These are phyloP conservation scores for Rugonectria rugulosa DNA, from an alignment of 2,329 filamentous ascomycete species.

Conservation along the genomic window DNA sequence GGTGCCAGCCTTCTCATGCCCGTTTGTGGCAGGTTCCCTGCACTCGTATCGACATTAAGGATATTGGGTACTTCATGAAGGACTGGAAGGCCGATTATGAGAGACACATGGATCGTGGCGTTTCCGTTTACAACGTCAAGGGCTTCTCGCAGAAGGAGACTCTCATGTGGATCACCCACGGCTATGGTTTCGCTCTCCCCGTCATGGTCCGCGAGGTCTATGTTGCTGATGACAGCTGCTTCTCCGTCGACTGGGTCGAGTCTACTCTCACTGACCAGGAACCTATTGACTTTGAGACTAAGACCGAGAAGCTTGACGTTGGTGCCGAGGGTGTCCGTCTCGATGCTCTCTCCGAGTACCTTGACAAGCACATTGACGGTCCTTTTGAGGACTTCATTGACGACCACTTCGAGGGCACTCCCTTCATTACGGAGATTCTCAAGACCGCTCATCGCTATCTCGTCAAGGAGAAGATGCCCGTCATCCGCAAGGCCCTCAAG, in stretches of 20 bases:
- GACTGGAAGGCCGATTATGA: conserved; percentile 98
- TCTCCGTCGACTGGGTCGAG: conserved; percentile 94
- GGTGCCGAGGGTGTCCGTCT: conserved; percentile 87
- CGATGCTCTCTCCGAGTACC: conserved; percentile 84
- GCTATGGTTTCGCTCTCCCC: conserved; percentile 91
- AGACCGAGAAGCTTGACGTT: conserved; percentile 87
- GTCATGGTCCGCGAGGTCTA: conserved; percentile 94
- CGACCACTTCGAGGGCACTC: conserved; percentile 94
- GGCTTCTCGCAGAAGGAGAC: conserved; percentile 74
- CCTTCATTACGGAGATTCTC: conserved; percentile 93
- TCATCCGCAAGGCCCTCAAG: conserved; percentile 95
- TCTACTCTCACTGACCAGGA: conserved; percentile 71
- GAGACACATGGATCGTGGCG: conserved; percentile 83
- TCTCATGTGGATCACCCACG: conserved; percentile 91
- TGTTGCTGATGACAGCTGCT: conserved; percentile 90
- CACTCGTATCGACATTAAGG: conserved; percentile 98
- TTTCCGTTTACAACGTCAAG: conserved; percentile 95
- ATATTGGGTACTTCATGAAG: conserved; percentile 98
- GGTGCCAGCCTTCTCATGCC: conserved; percentile 94
- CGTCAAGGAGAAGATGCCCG: conserved; percentile 83
- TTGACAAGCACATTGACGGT: conserved; percentile 92
- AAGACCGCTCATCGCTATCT: conserved; percentile 97
- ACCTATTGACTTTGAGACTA: conserved; percentile 82
- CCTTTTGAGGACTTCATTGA: conserved; percentile 94
- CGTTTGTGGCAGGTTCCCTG: conserved; percentile 97